Base-by-base conservation (phyloP, 2,329 filamentous ascomycete genomes). In the Diplodia corticola region DNA sequence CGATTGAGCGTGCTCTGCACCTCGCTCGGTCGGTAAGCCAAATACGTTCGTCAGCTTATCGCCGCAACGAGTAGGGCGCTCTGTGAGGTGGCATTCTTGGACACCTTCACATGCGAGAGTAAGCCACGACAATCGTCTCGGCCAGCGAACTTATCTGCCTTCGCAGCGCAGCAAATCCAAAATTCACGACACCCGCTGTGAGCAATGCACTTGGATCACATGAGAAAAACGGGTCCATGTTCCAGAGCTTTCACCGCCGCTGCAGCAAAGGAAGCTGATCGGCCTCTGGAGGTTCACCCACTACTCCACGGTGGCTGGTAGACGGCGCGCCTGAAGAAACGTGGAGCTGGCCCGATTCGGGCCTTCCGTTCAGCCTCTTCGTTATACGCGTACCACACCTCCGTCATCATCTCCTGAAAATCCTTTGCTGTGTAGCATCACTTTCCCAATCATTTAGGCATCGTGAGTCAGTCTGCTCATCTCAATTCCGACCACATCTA, bases 381-480 rank as follows among this genome's bases (percentile, higher is more conserved):
- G n/a, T 61, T 24, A 9, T 49, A 46, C 57, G 57, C 57, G 57
- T 61, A 49, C 48, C 28, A 49, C 57, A 46, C 57, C 57, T 60
- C 22, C 24, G 37, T 33, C 55, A 61, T 20, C 17, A 33, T 20
- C 57, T 61, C 57, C 57, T 61, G 57, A 40, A 61, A 49, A 33
- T 48, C 44, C 22, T 46, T 17, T 46, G 13, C 54, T 5, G 40
- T 37, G 1, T 20, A 20, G 40, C 2, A 20, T 44, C 17, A 44
- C 40, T 44, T 20, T 3, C 40, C 40, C 13, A 20, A 44, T 20
- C 17, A 20, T 44, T 10, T 3, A 20, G 6, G n/a, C 15, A 9
- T n/a, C 37, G n/a, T 17, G n/a, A 44, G 17, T 44, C 40, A 20
- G n/a, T 44, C 40, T n/a, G 40, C 40, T 44, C n/a, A 20, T 20